Evolutionary conservation across 2,329 filamentous ascomycete genomes (phyloP).

Genomic region (Fusarium newnesense): DNA sequence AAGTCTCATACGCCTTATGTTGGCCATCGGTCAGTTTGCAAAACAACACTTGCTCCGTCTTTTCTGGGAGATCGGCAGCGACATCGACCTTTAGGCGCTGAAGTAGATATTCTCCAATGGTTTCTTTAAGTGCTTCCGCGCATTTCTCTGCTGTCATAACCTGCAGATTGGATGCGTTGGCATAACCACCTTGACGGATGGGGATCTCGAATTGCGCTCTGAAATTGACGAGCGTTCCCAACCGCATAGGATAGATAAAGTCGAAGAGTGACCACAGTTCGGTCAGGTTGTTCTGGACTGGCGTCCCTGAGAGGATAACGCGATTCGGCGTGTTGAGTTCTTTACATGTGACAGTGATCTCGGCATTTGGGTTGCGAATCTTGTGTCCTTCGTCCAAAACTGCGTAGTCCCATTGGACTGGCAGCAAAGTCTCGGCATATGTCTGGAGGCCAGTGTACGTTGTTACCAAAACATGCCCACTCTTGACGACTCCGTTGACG

Average conservation of each 20-base stretch:
- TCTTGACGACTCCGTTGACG: constrained; percentile 80
- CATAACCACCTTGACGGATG: constrained; percentile 92
- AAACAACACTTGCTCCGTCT: constrained; percentile 95
- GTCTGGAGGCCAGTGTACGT: constrained; percentile 97
- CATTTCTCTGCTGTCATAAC: constrained; percentile 95
- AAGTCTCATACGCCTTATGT: constrained; percentile 81
- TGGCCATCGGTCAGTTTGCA: constrained; percentile 87
- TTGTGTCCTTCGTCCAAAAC: constrained; percentile 98
- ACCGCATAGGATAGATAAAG: constrained; percentile 95
- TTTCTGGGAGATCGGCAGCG: constrained; percentile 91
- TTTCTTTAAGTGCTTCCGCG: constrained; percentile 91
- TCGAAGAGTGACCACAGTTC: constrained; percentile 98
- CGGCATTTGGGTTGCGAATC: constrained; percentile 95
- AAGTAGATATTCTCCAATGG: constrained; percentile 91
- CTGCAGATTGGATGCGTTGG: constrained; percentile 92
- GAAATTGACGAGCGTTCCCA: constrained; percentile 92
- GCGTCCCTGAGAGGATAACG: constrained; percentile 93
- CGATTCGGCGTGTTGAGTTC: constrained; percentile 90
- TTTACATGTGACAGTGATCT: constrained; percentile 95
- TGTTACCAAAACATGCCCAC: constrained; percentile 93
- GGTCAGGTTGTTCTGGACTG: constrained; percentile 95
- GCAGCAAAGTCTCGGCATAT: constrained; percentile 83
- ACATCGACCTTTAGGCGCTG: constrained; percentile 95
- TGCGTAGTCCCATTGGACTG: constrained; percentile 90
- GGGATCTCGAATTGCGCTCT: constrained; percentile 92